Conservation (phyloP, 148 eudicot genomes). For the Rhododendron ovatum region DNA sequence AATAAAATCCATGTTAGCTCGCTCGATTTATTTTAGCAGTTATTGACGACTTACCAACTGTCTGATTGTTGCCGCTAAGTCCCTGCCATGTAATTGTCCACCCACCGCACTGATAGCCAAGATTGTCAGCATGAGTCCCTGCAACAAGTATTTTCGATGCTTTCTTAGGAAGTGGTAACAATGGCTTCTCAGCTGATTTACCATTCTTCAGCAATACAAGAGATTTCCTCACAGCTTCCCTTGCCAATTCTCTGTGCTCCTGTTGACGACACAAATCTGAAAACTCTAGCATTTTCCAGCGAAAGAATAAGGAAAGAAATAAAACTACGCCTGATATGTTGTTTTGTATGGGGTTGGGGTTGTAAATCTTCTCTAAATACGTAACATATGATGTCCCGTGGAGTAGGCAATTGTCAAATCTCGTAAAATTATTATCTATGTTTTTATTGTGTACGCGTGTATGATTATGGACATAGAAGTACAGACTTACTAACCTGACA, state of each 20-base stretch:
- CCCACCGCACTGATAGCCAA: conserved; percentile 58
- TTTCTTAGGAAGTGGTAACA: conserved; percentile 48
- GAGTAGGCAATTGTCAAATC: neutral
- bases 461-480: neutral
- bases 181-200: conserved; percentile 16
- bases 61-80: conserved; percentile 32
- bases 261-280: too few relatives aligned
- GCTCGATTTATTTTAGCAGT: too few relatives aligned
- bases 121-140: conserved; percentile 48
- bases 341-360: too few relatives aligned
- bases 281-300: neutral
- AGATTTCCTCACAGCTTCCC: conserved; percentile 53
- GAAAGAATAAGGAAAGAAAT: neutral
- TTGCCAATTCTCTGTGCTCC: too few relatives aligned
- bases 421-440: neutral
- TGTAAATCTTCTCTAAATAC: too few relatives aligned
- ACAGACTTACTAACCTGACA: neutral
- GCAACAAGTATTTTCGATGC: conserved; percentile 44
- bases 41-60: conserved; percentile 27
- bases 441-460: neutral
- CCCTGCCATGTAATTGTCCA: conserved; percentile 59
- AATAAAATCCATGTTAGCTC: too few relatives aligned
- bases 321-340: neutral
- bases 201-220: conserved; percentile 52
- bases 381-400: too few relatives aligned